Conservation (phyloP, 2,329 filamentous ascomycete species). For the Botrytis galanthina region DNA sequence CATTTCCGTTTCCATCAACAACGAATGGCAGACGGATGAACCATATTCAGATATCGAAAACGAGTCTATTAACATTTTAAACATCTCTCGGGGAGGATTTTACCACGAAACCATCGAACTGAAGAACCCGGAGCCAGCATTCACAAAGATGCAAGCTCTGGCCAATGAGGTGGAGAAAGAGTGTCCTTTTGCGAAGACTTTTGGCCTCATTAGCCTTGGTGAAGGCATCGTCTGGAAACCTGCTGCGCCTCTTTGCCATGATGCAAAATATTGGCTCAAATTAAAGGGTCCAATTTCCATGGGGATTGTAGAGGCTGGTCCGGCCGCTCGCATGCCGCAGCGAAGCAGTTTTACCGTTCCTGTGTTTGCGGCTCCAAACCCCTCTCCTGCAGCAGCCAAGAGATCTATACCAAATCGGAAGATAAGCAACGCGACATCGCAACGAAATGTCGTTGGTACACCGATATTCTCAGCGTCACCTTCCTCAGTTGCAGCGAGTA, state of each 20-base stretch:
- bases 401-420: background rate
- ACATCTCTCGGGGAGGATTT: constrained; percentile 30
- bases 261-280: constrained; percentile 32
- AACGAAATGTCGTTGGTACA: background rate
- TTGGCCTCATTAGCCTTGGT: constrained; percentile 27
- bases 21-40: constrained; percentile 27
- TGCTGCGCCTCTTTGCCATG: constrained; percentile 23
- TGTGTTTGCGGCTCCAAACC: background rate
- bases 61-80: constrained; percentile 23
- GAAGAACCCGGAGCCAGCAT: background rate
- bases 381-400: background rate
- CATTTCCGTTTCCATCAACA: constrained; percentile 28
- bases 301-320: background rate
- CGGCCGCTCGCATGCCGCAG: background rate
- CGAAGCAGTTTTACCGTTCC: background rate
- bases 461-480: background rate
- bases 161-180: constrained; percentile 29
- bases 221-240: constrained; percentile 35
- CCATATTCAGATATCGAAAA: constrained; percentile 27
- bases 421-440: background rate
- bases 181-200: constrained; percentile 31
- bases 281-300: constrained; percentile 26
- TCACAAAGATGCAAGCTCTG: constrained; percentile 20
- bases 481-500: background rate
- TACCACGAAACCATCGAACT: constrained; percentile 23